These are phyloP conservation scores for Pelargonium citronellum DNA, from an alignment of 441 rosid species.

Conservation along the genomic window DNA sequence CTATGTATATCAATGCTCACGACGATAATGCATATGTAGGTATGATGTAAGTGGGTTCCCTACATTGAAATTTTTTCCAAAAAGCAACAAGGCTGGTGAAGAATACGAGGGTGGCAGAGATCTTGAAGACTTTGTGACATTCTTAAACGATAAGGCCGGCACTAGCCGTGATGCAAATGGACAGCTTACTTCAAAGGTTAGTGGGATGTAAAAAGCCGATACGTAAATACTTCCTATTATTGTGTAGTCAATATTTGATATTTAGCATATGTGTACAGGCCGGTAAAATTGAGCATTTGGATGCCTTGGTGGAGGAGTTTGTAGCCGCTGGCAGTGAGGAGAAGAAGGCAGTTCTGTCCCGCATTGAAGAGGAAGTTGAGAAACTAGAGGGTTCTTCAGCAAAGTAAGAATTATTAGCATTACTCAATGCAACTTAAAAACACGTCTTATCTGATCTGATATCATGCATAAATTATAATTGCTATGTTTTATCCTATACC, in stretches of 20 bases:
- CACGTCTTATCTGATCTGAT: background rate
- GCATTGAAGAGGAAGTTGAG: slow-evolving; percentile 63
- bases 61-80: slow-evolving; percentile 82
- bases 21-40: slow-evolving; percentile 32
- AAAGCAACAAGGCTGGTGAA: slow-evolving; percentile 83
- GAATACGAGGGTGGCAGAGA: slow-evolving; percentile 86
- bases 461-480: background rate
- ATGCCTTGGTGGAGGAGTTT: slow-evolving; percentile 70
- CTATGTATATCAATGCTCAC: slow-evolving; percentile 11
- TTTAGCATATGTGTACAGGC: slow-evolving; percentile 42
- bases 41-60: slow-evolving; percentile 90
- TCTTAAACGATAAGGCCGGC: slow-evolving; percentile 73
- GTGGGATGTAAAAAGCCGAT: slow-evolving; percentile 11
- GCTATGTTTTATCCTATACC: background rate
- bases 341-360: slow-evolving; percentile 59
- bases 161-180: slow-evolving; percentile 83
- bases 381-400: slow-evolving; percentile 60
- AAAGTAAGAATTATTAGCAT: slow-evolving; percentile 36
- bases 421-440: background rate
- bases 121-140: slow-evolving; percentile 71
- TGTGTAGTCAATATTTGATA: background rate
- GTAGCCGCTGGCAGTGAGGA: slow-evolving; percentile 62
- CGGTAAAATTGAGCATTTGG: slow-evolving; percentile 73
- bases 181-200: slow-evolving; percentile 67
- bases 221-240: background rate